Evolutionary conservation across 805 yeast genomes (phyloP), one percentile per base, ranked within the genome.

Genomic region (Jamesozyma jinghongensis): DNA sequence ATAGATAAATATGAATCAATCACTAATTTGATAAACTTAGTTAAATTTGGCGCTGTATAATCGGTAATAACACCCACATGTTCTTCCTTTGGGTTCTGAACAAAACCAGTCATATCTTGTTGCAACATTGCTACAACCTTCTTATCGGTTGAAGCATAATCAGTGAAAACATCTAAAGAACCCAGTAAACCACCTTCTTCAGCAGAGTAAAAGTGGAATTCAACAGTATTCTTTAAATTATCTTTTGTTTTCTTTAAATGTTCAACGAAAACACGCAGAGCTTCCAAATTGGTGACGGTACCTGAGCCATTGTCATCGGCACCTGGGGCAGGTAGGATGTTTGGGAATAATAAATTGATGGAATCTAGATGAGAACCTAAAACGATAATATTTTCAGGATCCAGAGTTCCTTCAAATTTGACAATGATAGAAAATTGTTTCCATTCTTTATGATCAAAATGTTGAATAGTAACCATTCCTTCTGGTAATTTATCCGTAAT

Each of bases 271-370:
- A 83, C 62, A 48, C 92, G 71, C 51, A 87, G 71, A 1, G 87
- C 77, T 59, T 87, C 94, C 40, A 87, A 61, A 26, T 75, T 73
- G 2, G 94, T 81, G 3, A 81, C 78, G 4, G 88, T 81, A 8
- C 97, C 97, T 3, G 88, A 77, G 2, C 95, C 94, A 60, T 88
- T 84, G 57, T 90, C 97, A 57, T 90, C 97, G 3, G 95, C 97
- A 3, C 97, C 97, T 1, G 96, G 96, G 0, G 95, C 85, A 19
- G 76, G 70, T 48, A 82, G 56, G 16, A 77, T 46, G 34, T 69
- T 69, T 8, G 95, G 96, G 42, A 84, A 69, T 33, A 84, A 49
- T 41, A 85, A 66, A 57, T 85, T 86, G 47, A 80, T 71, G 2
- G 94, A 81, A 58, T 90, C 97, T 56, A 81, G 84, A 63, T 90